A percentile compares a stretch with the other conserved stretches of the same genome.
Conservation (phyloP, 306 rosid species). For the Medicago arabica region DNA sequence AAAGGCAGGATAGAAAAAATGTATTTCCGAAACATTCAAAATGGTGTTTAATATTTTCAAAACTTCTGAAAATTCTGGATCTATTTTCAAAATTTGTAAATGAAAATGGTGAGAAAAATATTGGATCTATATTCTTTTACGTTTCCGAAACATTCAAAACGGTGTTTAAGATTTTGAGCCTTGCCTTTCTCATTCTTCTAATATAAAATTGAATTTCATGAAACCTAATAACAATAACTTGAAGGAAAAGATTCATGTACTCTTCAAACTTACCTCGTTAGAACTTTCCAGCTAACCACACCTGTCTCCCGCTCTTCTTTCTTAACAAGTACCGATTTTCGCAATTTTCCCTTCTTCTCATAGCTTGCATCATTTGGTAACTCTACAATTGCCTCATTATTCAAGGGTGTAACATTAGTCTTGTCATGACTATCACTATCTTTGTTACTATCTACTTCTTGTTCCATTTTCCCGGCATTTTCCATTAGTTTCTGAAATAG, state of each 20-base stretch:
- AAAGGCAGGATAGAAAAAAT: too few species aligned
- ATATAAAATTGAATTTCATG: too few species aligned
- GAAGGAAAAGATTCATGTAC: background rate
- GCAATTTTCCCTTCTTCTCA: conserved; percentile 58
- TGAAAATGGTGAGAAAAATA: too few species aligned
- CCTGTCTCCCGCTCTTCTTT: conserved; percentile 94
- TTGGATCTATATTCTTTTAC: too few species aligned
- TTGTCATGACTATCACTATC: conserved; percentile 37
- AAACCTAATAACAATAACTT: too few species aligned
- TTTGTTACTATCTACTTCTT: conserved; percentile 49
- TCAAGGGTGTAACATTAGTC: conserved; percentile 40
- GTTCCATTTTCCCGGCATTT: conserved; percentile 89
- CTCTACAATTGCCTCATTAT: conserved; percentile 44
- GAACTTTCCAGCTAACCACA: conserved; percentile 77
- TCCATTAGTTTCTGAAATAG: conserved; percentile 91
- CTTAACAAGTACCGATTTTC: conserved; percentile 71
- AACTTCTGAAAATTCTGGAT: too few species aligned
- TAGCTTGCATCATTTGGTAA: conserved; percentile 47
- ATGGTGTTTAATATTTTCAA: too few species aligned
- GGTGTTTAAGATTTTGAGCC: too few species aligned
- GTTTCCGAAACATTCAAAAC: too few species aligned
- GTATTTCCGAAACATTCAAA: too few species aligned
- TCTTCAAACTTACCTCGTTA: conserved; percentile 59
- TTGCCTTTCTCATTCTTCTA: too few species aligned
- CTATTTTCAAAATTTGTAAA: too few species aligned